Evolutionary conservation across 768 basidiomycete species (phyloP).

Genomic region (Hortiboletus campestris): DNA sequence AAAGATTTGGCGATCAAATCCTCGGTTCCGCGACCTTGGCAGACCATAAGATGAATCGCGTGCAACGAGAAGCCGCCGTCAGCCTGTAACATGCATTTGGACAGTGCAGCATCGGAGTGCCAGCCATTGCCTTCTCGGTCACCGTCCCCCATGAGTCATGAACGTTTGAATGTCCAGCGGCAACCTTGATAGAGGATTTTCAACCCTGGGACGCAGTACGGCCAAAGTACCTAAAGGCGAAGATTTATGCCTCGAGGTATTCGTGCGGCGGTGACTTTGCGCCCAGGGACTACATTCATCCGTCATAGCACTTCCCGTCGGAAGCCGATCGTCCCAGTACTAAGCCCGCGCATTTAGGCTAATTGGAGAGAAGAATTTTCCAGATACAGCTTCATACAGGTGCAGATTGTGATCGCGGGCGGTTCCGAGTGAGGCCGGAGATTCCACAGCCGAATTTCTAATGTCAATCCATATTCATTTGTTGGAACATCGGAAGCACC

Average conservation of each 20-base stretch:
- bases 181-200: slow-evolving; percentile 13
- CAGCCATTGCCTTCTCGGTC: slow-evolving; percentile 9
- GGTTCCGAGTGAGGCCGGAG: slow-evolving; percentile 22
- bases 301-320: slow-evolving; percentile 30
- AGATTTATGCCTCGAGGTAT: slow-evolving; percentile 32
- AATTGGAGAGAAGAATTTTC: slow-evolving; percentile 6
- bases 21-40: slow-evolving; percentile 29
- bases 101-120: slow-evolving; percentile 10
- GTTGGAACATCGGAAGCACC: slow-evolving; percentile 16
- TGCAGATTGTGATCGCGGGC: slow-evolving; percentile 11
- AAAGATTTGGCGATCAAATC: slow-evolving; percentile 18
- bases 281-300: slow-evolving; percentile 25
- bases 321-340: slow-evolving; percentile 24
- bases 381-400: slow-evolving; percentile 10
- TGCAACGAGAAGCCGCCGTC: slow-evolving; percentile 14
- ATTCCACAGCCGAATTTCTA: slow-evolving; percentile 25
- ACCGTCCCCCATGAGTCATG: slow-evolving; percentile 17
- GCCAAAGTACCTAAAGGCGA: slow-evolving; percentile 30
- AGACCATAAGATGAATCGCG: slow-evolving; percentile 15
- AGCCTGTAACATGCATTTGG: slow-evolving; percentile 7
- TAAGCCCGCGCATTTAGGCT: slow-evolving; percentile 19
- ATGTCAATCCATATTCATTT: slow-evolving; percentile 32
- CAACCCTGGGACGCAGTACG: slow-evolving; percentile 35
- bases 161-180: slow-evolving; percentile 7
- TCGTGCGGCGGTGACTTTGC: slow-evolving; percentile 31